Evolutionary conservation across 2,329 filamentous ascomycete species (phyloP).

Genomic region (Acephala macrosclerotiorum): DNA sequence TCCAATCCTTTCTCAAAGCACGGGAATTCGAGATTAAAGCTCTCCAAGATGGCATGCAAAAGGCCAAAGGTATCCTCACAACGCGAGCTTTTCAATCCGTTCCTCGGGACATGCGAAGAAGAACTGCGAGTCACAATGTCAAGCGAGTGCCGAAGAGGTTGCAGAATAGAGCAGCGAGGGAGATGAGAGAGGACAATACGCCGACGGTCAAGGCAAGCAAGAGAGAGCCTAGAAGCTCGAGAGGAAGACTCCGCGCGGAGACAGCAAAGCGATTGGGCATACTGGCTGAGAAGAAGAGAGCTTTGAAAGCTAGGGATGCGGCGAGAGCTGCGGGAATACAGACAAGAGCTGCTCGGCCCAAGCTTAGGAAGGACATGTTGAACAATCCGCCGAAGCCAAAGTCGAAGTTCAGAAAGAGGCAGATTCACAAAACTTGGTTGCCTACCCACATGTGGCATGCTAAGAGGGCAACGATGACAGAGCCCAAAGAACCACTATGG

Average conservation of each 20-base stretch:
- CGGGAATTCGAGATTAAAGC: slow-evolving; percentile 90
- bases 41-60: slow-evolving; percentile 81
- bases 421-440: slow-evolving; percentile 89
- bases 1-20: slow-evolving; percentile 83
- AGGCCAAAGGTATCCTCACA: slow-evolving; percentile 67
- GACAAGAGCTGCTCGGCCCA: slow-evolving; percentile 61
- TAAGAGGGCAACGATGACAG: slow-evolving; percentile 89
- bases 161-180: slow-evolving; percentile 68
- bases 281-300: slow-evolving; percentile 63
- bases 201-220: slow-evolving; percentile 75
- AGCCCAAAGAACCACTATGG: slow-evolving; percentile 83
- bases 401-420: slow-evolving; percentile 82
- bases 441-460: slow-evolving; percentile 95
- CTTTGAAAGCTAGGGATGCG: slow-evolving; percentile 47
- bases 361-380: slow-evolving; percentile 74
- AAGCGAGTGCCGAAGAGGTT: slow-evolving; percentile 86
- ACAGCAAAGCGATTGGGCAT: slow-evolving; percentile 75
- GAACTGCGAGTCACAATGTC: slow-evolving; percentile 95
- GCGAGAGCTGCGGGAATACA: slow-evolving; percentile 44
- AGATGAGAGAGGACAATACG: slow-evolving; percentile 92
- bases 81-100: slow-evolving; percentile 90
- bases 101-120: slow-evolving; percentile 80
- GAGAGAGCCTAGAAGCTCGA: slow-evolving; percentile 65
- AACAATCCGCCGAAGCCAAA: slow-evolving; percentile 68
- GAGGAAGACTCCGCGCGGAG: slow-evolving; percentile 72